These are phyloP conservation scores for Geotrichum reessii DNA, from an alignment of 1,139 yeast species.

Conservation along the genomic window DNA sequence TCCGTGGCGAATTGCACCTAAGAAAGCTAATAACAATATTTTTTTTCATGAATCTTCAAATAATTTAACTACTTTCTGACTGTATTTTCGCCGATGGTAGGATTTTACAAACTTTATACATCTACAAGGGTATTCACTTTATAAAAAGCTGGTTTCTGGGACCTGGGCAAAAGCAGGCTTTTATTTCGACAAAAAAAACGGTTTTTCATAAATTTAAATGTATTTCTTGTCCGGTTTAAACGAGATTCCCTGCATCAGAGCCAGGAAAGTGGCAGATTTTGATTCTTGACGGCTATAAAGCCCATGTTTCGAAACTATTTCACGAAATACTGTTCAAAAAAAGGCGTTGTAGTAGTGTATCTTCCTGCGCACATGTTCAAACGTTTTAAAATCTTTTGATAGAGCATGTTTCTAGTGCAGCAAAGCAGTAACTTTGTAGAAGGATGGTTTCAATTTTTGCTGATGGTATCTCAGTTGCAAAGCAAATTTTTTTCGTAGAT, in stretches of 20 bases:
- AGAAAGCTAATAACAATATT: not conserved
- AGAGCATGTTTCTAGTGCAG: too few relatives aligned
- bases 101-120: not conserved
- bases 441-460: too few relatives aligned
- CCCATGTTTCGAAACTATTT: conserved; percentile 42
- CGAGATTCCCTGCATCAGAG: conserved; percentile 48
- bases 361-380: conserved; percentile 17
- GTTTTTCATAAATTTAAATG: conserved; percentile 48
- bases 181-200: conserved; percentile 44
- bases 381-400: not conserved
- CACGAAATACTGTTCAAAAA: conserved; percentile 42
- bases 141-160: conserved; percentile 2
- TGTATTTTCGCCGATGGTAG: not conserved
- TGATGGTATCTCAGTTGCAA: too few relatives aligned
- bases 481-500: too few relatives aligned
- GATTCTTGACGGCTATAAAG: conserved; percentile 38
- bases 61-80: not conserved
- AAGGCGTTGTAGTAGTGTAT: conserved; percentile 40
- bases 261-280: conserved; percentile 50
- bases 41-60: not conserved
- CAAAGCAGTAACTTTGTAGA: too few relatives aligned
- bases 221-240: conserved; percentile 50
- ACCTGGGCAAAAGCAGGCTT: conserved; percentile 41
- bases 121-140: conserved; percentile 3
- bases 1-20: not conserved